Evolutionary conservation across 768 basidiomycete genomes (phyloP), one percentile per base, ranked within the genome.

Genomic region (Phylloporus arenicola): DNA sequence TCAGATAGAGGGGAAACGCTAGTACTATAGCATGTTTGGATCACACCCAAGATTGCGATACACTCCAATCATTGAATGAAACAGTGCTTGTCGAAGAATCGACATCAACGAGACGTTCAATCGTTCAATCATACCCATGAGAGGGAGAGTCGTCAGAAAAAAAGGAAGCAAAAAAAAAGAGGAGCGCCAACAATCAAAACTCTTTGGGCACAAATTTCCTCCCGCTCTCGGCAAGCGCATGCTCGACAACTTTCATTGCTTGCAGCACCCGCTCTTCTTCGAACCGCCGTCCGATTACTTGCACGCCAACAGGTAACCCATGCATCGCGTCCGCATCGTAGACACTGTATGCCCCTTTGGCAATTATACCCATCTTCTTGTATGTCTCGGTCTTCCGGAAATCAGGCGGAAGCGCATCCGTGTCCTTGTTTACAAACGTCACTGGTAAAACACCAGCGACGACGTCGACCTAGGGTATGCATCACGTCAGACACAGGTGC

Each of bases 231-330:
- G 47, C 56, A n/a, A 67, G 55, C 16, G 64, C 64, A 2, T 50
- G 53, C 39, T 80, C 70, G 43, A 85, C 69, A 6, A 86, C 72
- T 57, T 79, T 78, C 80, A 86, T 86, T 2, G 79, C 83, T 58
- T 81, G 79, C 7, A 88, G 54, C 3, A 85, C 84, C 59, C 82
- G 82, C 66, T 89, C 87, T 65, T 88, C 87, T 61, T 86, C 81
- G 35, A 85, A 72, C 37, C 80, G 69, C 40, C 75, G 68, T 2
- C 83, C 84, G 1, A 80, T 73, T 29, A 88, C 64, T 60, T 88
- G 84, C 11, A 86, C 78, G 2, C 83, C 82, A 2, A 88, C 60
- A 0, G 86, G 84, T 5, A 86, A 68, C 7, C 85, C 85, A 50
- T 82, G 75, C 81, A 86, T 85, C 51, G 75, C 73, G 13, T 77